Percentiles rank a stretch among this genome's conserved stretches.
phyloP scores from a whole-genome alignment of 768 basidiomycete genomes.

The Lactarius sanguifluus region DNA sequence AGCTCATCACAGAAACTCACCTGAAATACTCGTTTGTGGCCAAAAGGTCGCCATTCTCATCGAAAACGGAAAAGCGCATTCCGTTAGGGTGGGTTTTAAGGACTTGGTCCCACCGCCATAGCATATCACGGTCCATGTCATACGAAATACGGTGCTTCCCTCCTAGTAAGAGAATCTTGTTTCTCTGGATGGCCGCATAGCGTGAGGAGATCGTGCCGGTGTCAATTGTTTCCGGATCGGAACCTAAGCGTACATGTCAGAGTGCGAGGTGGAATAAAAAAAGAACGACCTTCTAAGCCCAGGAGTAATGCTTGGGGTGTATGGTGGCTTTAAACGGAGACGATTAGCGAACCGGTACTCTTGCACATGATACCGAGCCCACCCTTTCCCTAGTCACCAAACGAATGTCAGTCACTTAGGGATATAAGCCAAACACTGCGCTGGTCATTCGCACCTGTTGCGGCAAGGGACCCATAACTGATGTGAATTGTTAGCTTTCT shows the following conservation, averaged over 20 bases:
- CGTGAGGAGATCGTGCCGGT: constrained; percentile 78
- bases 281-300: constrained; percentile 60
- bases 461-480: constrained; percentile 90
- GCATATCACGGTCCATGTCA: constrained; percentile 88
- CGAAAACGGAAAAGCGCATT: constrained; percentile 89
- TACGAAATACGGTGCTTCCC: constrained; percentile 78
- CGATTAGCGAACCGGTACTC: constrained; percentile 1
- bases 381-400: constrained; percentile 68
- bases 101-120: constrained; percentile 90
- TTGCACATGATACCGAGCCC: constrained; percentile 31
- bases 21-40: constrained; percentile 96
- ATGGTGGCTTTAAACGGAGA: constrained; percentile 57
- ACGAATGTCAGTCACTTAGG: constrained; percentile 14
- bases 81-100: constrained; percentile 89
- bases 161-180: constrained; percentile 65
- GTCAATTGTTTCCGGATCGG: constrained; percentile 93
- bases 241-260: constrained; percentile 42
- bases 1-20: constrained; percentile 32
- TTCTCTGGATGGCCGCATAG: constrained; percentile 64
- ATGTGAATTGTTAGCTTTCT: constrained; percentile 12
- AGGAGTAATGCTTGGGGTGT: constrained; percentile 85
- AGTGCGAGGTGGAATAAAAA: neutral
- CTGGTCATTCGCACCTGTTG: constrained; percentile 60
- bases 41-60: constrained; percentile 75
- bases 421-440: neutral